These are phyloP conservation scores for Botrytis sinoallii DNA, from an alignment of 2,329 filamentous ascomycete species.

Conservation along the genomic window DNA sequence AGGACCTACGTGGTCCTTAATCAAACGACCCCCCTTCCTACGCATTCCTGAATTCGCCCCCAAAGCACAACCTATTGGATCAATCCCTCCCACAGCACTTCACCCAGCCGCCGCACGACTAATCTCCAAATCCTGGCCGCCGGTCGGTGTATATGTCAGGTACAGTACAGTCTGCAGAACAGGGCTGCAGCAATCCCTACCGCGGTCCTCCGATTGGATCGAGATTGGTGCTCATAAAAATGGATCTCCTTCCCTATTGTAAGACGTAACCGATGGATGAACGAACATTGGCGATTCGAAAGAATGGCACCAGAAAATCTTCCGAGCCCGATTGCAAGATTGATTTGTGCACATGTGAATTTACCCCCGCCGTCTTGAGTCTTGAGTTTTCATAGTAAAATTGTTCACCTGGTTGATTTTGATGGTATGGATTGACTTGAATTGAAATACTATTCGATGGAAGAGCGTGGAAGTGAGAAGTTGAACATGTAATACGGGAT, in stretches of 20 bases:
- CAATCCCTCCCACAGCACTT: neutral
- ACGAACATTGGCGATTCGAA: neutral
- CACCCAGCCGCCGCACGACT: neutral
- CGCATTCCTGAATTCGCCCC: neutral
- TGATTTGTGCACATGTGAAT: neutral
- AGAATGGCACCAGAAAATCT: neutral
- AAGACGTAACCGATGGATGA: neutral
- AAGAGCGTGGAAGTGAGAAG: neutral
- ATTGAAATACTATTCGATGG: neutral
- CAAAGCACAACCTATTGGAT: neutral
- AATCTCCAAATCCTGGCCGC: neutral
- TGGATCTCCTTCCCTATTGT: neutral
- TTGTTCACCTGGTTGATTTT: neutral
- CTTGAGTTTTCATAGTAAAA: neutral
- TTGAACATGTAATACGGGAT: neutral
- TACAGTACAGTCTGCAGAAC: neutral
- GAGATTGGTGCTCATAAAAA: neutral
- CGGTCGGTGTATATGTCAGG: neutral
- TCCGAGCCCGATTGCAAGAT: neutral
- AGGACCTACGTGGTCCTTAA: conserved; percentile 8
- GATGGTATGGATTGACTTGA: neutral
- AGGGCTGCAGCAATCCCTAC: conserved; percentile 7
- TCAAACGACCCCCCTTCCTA: neutral
- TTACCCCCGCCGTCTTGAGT: neutral
- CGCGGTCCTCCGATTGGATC: neutral